Base-by-base conservation (phyloP, 148 eudicot genomes). In the Fagopyrum tataricum region DNA sequence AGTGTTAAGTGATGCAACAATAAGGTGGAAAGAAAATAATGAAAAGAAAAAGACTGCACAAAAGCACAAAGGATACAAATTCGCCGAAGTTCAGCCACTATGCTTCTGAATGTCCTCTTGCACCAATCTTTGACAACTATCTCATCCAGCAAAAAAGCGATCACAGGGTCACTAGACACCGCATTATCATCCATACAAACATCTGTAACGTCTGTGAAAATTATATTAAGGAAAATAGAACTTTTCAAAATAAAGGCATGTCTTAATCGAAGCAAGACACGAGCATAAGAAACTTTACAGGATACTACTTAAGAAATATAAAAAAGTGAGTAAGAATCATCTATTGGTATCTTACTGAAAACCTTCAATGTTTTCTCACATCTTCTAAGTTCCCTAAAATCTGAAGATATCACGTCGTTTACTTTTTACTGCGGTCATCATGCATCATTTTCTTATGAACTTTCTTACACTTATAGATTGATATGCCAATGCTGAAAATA, bases 101-200 rank as follows among this genome's bases (percentile, higher is more conserved):
- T 80, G 74, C 41, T 81, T 77, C 76, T 84, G 84, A 92, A 95
- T 31, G 90, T 81, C 73, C 85, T 81, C 84, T 88, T 90, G 93
- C 99, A 95, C 97, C 97, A 95, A 80, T 95, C 92, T 87, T 92
- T 92, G 77, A 92, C 96, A 78, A 95, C 97, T 83, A 87, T 92
- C 85, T 95, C 99, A 78, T 95, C 99, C 79, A 95, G 90, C 83
- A 95, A 81, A 80, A 92, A 87, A 49, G 99, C 97, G 76, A 86
- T 82, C 26, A 90, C 89, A 20, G 97, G 97, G 84, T 95, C 99
- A 77, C 99, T 95, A 67, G 99, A 95, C 58, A 95, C 97, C 49
- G 97, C 97, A 74, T 78, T 92, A 85, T 95, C 97, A 89, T 95
- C 97, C 96, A 95, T 90, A 81, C 99, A 95, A 76, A 95, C 97